Conservation (phyloP, 2,329 filamentous ascomycete species). For the Westerdykella sp. region DNA sequence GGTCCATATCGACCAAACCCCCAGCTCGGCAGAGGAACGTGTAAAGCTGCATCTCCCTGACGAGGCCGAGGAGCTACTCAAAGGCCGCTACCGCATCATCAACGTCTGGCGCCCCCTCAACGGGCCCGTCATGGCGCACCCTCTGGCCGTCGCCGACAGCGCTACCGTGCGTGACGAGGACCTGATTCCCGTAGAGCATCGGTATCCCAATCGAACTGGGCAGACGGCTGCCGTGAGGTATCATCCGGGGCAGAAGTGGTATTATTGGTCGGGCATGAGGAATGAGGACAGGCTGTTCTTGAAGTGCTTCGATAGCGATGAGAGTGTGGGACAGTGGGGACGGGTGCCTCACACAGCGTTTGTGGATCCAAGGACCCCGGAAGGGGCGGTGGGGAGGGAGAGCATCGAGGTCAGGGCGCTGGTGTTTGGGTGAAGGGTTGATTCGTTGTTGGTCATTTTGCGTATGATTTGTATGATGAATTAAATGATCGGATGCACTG, state of each 20-base stretch:
- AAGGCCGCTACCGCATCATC: slow-evolving; percentile 70
- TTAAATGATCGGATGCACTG: no score
- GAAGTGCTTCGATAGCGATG: slow-evolving; percentile 69
- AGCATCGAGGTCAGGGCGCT: slow-evolving; percentile 81
- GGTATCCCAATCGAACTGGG: slow-evolving; percentile 64
- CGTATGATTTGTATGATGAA: no score
- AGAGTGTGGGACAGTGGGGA: slow-evolving; percentile 36
- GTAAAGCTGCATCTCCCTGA: slow-evolving; percentile 61
- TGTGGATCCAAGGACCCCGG: slow-evolving; percentile 48
- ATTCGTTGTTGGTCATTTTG: slow-evolving; percentile 25
- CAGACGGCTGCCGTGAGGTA: slow-evolving; percentile 66
- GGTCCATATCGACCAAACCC: slow-evolving; percentile 81
- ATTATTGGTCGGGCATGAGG: slow-evolving; percentile 74
- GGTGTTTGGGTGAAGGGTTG: slow-evolving; percentile 60
- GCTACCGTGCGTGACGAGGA: slow-evolving; percentile 54
- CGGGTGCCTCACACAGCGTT: slow-evolving; percentile 46
- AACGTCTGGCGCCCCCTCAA: slow-evolving; percentile 74
- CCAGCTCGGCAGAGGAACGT: slow-evolving; percentile 57
- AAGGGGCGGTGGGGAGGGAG: slow-evolving; percentile 47
- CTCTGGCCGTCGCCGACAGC: slow-evolving; percentile 54
- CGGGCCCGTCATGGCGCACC: slow-evolving; percentile 50
- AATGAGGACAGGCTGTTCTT: slow-evolving; percentile 66
- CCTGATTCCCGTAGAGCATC: slow-evolving; percentile 65
- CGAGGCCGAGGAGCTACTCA: slow-evolving; percentile 61
- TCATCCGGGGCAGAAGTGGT: slow-evolving; percentile 62